Percentiles rank a stretch among this genome's conserved stretches.
phyloP scores from a whole-genome alignment of 2,329 filamentous ascomycete genomes.

The Xylaria sp. region DNA sequence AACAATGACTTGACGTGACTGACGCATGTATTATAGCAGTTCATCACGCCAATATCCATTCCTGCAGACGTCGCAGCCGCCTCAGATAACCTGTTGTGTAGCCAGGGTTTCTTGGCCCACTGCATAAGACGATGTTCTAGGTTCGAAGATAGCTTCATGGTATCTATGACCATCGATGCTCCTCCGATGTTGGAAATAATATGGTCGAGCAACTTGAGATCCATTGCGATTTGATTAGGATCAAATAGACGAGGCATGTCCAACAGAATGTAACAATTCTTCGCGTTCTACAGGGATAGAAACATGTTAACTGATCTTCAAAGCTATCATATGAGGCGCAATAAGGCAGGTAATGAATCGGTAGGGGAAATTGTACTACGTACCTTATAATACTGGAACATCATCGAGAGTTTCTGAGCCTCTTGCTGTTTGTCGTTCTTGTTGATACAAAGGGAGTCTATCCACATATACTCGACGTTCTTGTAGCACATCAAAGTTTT shows the following conservation, averaged over 20 bases:
- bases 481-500: slow-evolving; percentile 29
- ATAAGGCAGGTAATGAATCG: neutral
- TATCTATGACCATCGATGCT: slow-evolving; percentile 42
- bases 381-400: slow-evolving; percentile 36
- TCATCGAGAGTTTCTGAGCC: slow-evolving; percentile 33
- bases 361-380: neutral
- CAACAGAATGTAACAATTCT: slow-evolving; percentile 44
- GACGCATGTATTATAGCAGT: slow-evolving; percentile 36
- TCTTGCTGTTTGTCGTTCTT: slow-evolving; percentile 25
- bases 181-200: slow-evolving; percentile 51
- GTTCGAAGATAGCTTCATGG: slow-evolving; percentile 35
- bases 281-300: slow-evolving; percentile 2
- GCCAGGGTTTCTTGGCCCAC: slow-evolving; percentile 32
- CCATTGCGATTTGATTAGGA: slow-evolving; percentile 47
- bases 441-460: slow-evolving; percentile 37
- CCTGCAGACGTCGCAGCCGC: slow-evolving; percentile 26
- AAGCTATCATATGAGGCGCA: neutral
- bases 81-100: slow-evolving; percentile 12
- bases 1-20: slow-evolving; percentile 38
- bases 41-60: slow-evolving; percentile 36
- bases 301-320: neutral
- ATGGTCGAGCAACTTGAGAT: slow-evolving; percentile 51
- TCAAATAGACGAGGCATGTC: slow-evolving; percentile 50
- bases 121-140: slow-evolving; percentile 34
- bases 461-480: slow-evolving; percentile 34